Evolutionary conservation across 2,329 filamentous ascomycete genomes (phyloP).

Genomic region (Escovopsis weberi): DNA sequence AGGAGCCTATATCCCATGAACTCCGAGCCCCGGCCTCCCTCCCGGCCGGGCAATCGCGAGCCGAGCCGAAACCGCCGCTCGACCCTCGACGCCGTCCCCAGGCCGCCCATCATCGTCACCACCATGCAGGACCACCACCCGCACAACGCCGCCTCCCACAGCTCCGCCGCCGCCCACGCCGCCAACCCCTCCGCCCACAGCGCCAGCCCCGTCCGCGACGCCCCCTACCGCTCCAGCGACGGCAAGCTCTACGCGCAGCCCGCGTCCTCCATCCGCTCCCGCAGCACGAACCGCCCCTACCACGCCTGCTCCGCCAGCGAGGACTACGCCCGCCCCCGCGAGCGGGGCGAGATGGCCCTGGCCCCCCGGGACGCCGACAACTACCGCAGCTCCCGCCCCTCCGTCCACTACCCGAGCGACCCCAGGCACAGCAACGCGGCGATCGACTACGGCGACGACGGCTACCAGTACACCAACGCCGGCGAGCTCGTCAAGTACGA

Average conservation of each 20-base stretch:
- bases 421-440: constrained; percentile 28
- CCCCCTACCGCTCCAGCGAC: constrained; percentile 36
- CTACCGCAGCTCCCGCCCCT: constrained; percentile 33
- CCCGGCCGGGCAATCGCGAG: constrained; percentile 34
- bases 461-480: constrained; percentile 50
- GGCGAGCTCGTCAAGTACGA: constrained; percentile 48
- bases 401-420: constrained; percentile 29
- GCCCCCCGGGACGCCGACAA: constrained; percentile 26
- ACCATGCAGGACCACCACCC: constrained; percentile 31
- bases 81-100: constrained; percentile 33
- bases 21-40: constrained; percentile 31
- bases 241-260: constrained; percentile 39
- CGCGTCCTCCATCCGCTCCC: constrained; percentile 40
- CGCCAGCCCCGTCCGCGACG: constrained; percentile 35
- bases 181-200: constrained; percentile 24
- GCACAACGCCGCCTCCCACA: constrained; percentile 25
- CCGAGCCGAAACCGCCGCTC: constrained; percentile 34
- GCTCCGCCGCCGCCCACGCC: constrained; percentile 23
- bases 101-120: constrained; percentile 43
- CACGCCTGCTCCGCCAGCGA: constrained; percentile 36
- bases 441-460: constrained; percentile 42
- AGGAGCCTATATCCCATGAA: constrained; percentile 40
- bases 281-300: constrained; percentile 32
- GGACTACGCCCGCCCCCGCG: constrained; percentile 34
- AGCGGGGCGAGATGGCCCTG: constrained; percentile 31